Evolutionary conservation across 148 eudicot species (phyloP), one percentile per base, ranked within the genome.

Genomic region (Nyssa sinensis): DNA sequence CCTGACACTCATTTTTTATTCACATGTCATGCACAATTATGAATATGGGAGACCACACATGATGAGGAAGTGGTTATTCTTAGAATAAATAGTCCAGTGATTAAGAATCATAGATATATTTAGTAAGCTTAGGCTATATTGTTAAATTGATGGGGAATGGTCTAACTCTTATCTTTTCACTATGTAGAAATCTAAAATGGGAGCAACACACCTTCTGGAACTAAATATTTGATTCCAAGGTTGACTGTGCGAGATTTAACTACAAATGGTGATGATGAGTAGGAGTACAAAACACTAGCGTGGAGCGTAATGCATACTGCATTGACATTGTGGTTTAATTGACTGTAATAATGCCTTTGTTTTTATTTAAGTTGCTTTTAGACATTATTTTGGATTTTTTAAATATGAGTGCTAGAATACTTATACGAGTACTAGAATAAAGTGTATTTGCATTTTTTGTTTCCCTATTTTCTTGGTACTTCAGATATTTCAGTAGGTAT

Each of bases 11-110:
- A 23, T 61, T 58, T 71, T 24, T 4, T 8, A 58, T 8, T 34
- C 21, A 71, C 49, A 34, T 44, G n/a, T n/a, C n/a, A n/a, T n/a
- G n/a, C n/a, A n/a, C n/a, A n/a, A n/a, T n/a, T n/a, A n/a, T n/a
- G n/a, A n/a, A n/a, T n/a, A n/a, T n/a, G n/a, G n/a, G n/a, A n/a
- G n/a, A n/a, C n/a, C 17, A 44, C 17, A 44, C 51, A 44, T 2
- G 51, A 44, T 12, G 7, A 58, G 62, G 60, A 33, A 71, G 33
- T 71, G 34, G 27, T 72, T 71, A 24, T 30, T 33, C 49, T 71
- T 59, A 35, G 32, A 35, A 58, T 24, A 35, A 59, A 59, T 5
- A 61, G 1, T 23, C 1, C 14, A 10, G 62, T 21, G 27, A 70
- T 23, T 0, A 12, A 58, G 16, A 58, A 35, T 58, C 47, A 58